Evolutionary conservation across 2,329 filamentous ascomycete species (phyloP).

Genomic region (Colletotrichum noveboracense): DNA sequence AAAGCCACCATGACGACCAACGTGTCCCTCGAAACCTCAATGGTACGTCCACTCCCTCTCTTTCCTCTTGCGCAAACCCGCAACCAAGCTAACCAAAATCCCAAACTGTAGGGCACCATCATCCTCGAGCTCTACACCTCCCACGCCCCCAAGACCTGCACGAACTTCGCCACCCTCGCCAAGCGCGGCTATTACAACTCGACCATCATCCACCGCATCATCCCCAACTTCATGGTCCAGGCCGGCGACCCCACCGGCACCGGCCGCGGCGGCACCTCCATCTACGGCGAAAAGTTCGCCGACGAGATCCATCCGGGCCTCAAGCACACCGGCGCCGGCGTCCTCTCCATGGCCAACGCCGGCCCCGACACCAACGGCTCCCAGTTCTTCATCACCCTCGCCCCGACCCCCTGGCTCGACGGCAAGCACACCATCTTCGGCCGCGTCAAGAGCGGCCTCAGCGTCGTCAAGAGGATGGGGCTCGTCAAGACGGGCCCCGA

Average conservation of each 20-base stretch:
- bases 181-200: conserved; percentile 86
- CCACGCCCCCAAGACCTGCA: conserved; percentile 89
- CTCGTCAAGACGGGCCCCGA: conserved; percentile 82
- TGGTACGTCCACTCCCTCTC: conserved; percentile 61
- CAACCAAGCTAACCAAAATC: not conserved
- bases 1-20: conserved; percentile 71
- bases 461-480: conserved; percentile 86
- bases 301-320: conserved; percentile 83
- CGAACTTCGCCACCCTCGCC: conserved; percentile 84
- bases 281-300: conserved; percentile 92
- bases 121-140: conserved; percentile 86
- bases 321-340: conserved; percentile 90
- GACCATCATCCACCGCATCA: conserved; percentile 91
- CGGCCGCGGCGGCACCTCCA: conserved; percentile 84
- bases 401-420: conserved; percentile 94
- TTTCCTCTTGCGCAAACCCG: not conserved
- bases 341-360: conserved; percentile 96
- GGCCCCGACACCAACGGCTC: conserved; percentile 93
- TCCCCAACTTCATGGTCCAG: conserved; percentile 96
- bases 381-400: conserved; percentile 96
- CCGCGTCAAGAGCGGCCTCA: conserved; percentile 82
- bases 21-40: conserved; percentile 82
- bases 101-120: conserved; percentile 71
- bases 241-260: conserved; percentile 94
- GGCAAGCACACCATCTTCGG: conserved; percentile 98